Base-by-base conservation (phyloP, 495 filamentous ascomycete species). In the Letharia lupina region DNA sequence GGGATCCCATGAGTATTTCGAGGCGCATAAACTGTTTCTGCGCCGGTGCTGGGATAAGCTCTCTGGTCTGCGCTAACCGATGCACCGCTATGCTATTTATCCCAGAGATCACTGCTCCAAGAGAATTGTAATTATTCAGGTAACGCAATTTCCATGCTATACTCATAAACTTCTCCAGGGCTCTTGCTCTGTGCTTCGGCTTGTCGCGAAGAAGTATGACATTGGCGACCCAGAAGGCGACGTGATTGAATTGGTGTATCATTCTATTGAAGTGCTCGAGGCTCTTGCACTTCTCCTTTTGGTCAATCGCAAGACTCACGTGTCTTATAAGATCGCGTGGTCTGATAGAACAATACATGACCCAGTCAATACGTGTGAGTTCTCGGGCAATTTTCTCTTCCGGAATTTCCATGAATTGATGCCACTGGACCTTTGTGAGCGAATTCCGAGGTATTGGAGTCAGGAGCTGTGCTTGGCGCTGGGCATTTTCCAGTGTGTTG, bases 321-420 rank as follows among this genome's bases (percentile, higher is more conserved):
- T 96, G 89, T 3, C 95, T 88, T 60, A 98, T 89, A 8, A 97
- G 82, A 76, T 98, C 95, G 59, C 94, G 89, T 54, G 93, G 89
- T n/a, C 90, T 87, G 73, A 98, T 95, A n/a, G 91, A 89, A 69
- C 88, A 92, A 76, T 96, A 96, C 86, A 96, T 92, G 72, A 91
- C 83, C 94, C 93, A 97, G 77, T 98, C 94, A 52, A 98, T 93
- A 62, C 94, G 85, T 9, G 94, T 97, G 72, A 98, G 81, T 74
- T 98, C 94, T 60, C 86, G 86, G 10, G 95, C 94, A 68, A 97
- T 90, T 59, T 89, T 83, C 50, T 92, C 90, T 40, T 94, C 87
- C 8, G 85, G 78, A 37, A 85, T 83, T 39, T 89, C 88, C 86
- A 96, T 93, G 68, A 96, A 86, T 61, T 86, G 82, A 66, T 89